Base-by-base conservation (phyloP, 495 filamentous ascomycete species). In the Penicillium manginii region DNA sequence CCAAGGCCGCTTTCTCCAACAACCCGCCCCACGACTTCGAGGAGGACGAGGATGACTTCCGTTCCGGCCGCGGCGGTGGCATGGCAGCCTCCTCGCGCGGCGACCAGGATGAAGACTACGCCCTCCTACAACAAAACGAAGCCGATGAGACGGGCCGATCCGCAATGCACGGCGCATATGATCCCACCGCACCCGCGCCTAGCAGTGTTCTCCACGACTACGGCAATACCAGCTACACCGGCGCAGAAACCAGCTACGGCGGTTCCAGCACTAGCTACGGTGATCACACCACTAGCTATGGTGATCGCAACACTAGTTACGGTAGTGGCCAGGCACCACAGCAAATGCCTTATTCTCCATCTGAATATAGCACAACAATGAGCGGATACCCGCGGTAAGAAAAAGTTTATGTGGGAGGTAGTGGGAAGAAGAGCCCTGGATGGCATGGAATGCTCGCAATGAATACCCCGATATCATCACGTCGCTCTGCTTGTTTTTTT, bases 1-100 rank as follows among this genome's bases (percentile, higher is more conserved):
- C 69, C 61, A 79, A 82, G 56, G 78, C 76, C 29, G 79, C 76
- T 33, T 82, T 81, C 63, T 81, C 80, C 2, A 74, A 78, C 1
- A 81, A 81, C 55, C 74, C 78, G 7, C 73, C 69, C 35, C 76
- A 80, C 57, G 78, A 82, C 49, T 76, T 79, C 52, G 77, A 79
- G 43, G 75, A 80, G 18, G 78, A 81, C 33, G 74, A 79, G 37
- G 77, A 81, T 18, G 76, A 80, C 58, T 78, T 80, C 72, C 72
- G 79, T 18, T 78, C 76, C 21, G 70, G 76, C 21, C 73, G 77
- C 4, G 73, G 58, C 12, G 73, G 59, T 39, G 65, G 68, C 19
- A 70, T 74, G 66, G 68, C 63, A 29, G 64, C 70, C 7, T 70
- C 75, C 1, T 60, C 66, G 21, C 67, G 66, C 48, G 55, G 68